Evolutionary conservation across 805 yeast genomes (phyloP).

Genomic region (Candida krabiensis): DNA sequence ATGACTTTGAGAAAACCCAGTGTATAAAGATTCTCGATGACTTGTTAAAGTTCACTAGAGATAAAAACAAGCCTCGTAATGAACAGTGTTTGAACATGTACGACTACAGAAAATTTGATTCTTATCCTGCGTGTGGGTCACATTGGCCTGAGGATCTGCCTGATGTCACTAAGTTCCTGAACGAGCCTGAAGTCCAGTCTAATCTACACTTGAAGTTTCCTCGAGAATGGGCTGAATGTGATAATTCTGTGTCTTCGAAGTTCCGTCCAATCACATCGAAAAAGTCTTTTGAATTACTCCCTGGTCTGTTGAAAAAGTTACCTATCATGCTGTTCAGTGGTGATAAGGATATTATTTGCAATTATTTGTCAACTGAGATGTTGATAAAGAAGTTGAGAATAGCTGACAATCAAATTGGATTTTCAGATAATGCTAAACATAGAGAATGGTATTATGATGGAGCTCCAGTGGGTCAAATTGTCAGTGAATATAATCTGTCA

Average conservation of each 20-base stretch:
- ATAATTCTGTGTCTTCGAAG: conserved; percentile 49
- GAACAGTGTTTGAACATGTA: conserved; percentile 78
- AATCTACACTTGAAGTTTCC: conserved; percentile 49
- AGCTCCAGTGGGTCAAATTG: conserved; percentile 38
- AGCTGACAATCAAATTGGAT: conserved; percentile 66
- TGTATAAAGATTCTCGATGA: conserved; percentile 44
- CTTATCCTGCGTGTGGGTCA: conserved; percentile 85
- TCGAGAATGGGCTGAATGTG: conserved; percentile 76
- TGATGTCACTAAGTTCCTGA: conserved; percentile 51
- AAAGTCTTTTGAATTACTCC: conserved; percentile 69
- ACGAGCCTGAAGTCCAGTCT: conserved; percentile 41
- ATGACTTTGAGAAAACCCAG: conserved; percentile 26
- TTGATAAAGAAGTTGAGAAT: conserved; percentile 53
- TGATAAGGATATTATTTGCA: conserved; percentile 86
- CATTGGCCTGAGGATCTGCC: conserved; percentile 81
- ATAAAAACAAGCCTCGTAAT: conserved; percentile 26
- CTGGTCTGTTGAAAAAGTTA: conserved; percentile 55
- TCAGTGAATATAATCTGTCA: conserved; percentile 67
- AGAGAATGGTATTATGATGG: conserved; percentile 47
- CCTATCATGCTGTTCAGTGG: conserved; percentile 82
- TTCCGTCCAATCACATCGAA: conserved; percentile 52
- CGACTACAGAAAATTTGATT: conserved; percentile 68
- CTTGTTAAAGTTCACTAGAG: conserved; percentile 36
- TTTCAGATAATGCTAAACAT: conserved; percentile 28
- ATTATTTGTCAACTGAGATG: conserved; percentile 56